Evolutionary conservation across 2,329 filamentous ascomycete genomes (phyloP), one percentile per base, ranked within the genome.

Genomic region (Monosporascus sp.): DNA sequence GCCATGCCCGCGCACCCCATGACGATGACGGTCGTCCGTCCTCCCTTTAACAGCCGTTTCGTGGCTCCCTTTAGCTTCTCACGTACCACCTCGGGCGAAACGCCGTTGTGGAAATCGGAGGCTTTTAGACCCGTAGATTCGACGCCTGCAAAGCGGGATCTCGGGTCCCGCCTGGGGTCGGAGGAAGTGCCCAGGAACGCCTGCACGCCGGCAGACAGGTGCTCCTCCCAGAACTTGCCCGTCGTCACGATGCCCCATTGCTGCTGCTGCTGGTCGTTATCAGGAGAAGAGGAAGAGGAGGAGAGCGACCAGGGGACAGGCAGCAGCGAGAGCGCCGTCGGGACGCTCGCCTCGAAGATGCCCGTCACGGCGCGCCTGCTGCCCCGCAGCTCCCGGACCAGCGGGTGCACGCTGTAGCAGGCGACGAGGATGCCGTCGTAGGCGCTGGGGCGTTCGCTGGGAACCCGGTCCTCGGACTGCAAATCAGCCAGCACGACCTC

Each of bases 1-100:
- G 87, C 86, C 92, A 97, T 96, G 0, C 91, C 92, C 3, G 90
- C 92, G 68, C 92, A 97, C 0, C 92, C 92, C 75, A 97, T 80
- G 64, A 90, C 88, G 7, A 97, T 82, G 24, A 85, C 88, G 5
- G 77, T 75, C 0, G 92, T 81, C 3, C 76, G 73, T 0, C 78
- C 74, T 14, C 75, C 76, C 7, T 66, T 68, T 27, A 96, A 71
- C 26, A 96, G 72, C 49, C 79, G 75, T 67, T 79, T 82, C 0
- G 90, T 88, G 0, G 91, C 91, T 17, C 83, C 78, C 59, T 79
- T 84, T 66, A 97, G 83, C 63, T 83, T 85, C 55, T 68, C 68
- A 38, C 76, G 75, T 38, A 97, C 84, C 56, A 88, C 77, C 8
- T 83, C 82, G 0, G 80, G 78, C 0, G 84, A 76, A 1, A 88